Base-by-base conservation (phyloP, 495 filamentous ascomycete genomes). In the Hyaloscypha finlandica region DNA sequence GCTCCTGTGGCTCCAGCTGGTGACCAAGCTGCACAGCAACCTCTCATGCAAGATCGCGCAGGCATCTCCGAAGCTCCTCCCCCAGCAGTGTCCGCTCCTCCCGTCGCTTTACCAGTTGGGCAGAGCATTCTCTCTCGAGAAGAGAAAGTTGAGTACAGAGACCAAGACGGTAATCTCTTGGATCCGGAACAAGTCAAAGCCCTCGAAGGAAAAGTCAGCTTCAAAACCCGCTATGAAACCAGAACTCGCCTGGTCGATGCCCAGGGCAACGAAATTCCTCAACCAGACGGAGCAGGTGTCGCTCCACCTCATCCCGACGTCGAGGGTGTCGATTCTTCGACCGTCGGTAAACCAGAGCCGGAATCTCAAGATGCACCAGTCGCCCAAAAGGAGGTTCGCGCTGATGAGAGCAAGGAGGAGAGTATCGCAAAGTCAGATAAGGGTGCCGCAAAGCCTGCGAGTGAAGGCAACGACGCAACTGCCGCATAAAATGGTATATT, bases 141-240 rank as follows among this genome's bases (percentile, higher is more conserved):
- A 75, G 93, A 97, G 74, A 90, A 89, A 66, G 83, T 97, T 66
- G 95, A 99, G 78, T 99, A 96, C 78, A 89, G 95, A 53, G 95
- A 99, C 74, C 92, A 98, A 74, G 81, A 96, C 68, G 95, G 95
- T 59, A 97, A 97, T 71, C 72, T 98, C 51, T 83, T 99, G 25
- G 81, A 94, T 70, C 88, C 91, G 67, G 88, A 90, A 71, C 86
- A 97, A 68, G 94, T 99, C 54, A 86, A 89, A 70, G 89, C 86
- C 1, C 86, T 99, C 31, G 84, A 90, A 72, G 95, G 94, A 71
- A 94, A 97, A 78, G 93, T 98, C 31, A 90, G 90, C 67, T 97
- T 98, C 79, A 88, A 94, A 76, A 99, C 95, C 8, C 88, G 89
- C 62, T 97, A 97, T 74, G 94, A 97, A 80, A 96, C 94, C 11